Base-by-base conservation (phyloP, 805 yeast species). In the Starmera pachycereana region DNA sequence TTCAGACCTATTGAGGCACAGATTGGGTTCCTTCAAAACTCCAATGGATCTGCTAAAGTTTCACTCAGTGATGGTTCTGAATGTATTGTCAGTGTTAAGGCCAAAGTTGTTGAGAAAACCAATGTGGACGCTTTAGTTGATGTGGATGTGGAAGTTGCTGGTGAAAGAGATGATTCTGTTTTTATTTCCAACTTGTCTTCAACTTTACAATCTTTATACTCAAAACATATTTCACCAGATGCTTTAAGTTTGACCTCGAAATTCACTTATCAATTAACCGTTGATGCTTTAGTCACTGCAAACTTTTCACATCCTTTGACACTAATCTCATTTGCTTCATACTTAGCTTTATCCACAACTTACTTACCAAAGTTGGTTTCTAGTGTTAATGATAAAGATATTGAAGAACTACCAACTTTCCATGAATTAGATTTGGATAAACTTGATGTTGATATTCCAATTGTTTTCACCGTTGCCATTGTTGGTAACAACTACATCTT, bases 21-120 rank as follows among this genome's bases (percentile, higher is more conserved):
- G 12, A 77, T 85, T 8, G 81, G 81, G 37, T 82, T 90, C 51
- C 67, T 92, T 43, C 92, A 95, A 1, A 75, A 80, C 38, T 83
- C 96, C 4, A 86, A 90, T 61, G 98, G 98, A 12, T 88, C 97
- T 2, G 82, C 97, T 0, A 72, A 95, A 62, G 75, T 90, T 14
- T 72, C 88, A 47, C 72, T 87, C 29, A 72, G 83, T 37, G 97
- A 90, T 59, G 97, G 98, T 18, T 76, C 87, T 45, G 97, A 92
- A 61, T 87, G 96, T 51, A 81, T 92, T 29, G 90, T 87, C 6
- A 92, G 97, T 53, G 72, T 90, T 37, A 92, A 92, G 61, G 76
- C 89, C 11, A 82, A 83, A 51, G 96, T 89, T 4, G 83, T 85
- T 12, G 69, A 65, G 37, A 62, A 61, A 41, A 49, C 60, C 6